A percentile compares a stretch with the other conserved stretches of the same genome.
These are phyloP conservation scores for Hypholoma sublateritium DNA, from an alignment of 768 basidiomycete genomes.

Conservation along the genomic window DNA sequence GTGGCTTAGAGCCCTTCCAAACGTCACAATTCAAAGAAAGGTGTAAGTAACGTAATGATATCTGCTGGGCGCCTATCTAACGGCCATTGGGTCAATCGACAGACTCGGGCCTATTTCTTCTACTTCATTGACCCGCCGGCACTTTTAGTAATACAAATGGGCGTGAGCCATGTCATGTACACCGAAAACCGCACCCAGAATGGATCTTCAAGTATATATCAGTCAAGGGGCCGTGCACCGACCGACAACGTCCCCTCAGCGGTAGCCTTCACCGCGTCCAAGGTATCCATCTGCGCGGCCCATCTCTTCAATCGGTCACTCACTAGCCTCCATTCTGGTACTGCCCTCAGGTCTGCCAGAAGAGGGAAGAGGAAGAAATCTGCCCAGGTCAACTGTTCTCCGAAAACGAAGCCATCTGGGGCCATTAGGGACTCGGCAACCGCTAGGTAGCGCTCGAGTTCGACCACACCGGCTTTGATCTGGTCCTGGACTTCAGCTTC, in stretches of 20 bases:
- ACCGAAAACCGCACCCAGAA: no score
- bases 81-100: no score
- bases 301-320: conserved; percentile 18
- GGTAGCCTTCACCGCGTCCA: conserved; percentile 26
- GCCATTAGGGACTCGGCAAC: conserved; percentile 27
- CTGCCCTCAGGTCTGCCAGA: conserved; percentile 27
- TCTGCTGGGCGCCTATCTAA: no score
- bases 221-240: conserved; percentile 21
- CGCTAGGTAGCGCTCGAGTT: conserved; percentile 21
- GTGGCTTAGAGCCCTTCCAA: no score
- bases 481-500: conserved; percentile 20
- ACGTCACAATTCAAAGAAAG: no score
- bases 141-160: no score
- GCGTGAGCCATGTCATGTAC: no score
- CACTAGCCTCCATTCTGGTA: conserved; percentile 29
- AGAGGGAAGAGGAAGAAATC: conserved; percentile 34
- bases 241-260: conserved; percentile 25
- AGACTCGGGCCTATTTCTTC: no score
- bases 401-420: conserved; percentile 25
- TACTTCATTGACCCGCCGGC: no score
- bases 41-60: no score
- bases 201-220: background rate
- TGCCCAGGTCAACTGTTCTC: conserved; percentile 28
- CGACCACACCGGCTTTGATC: conserved; percentile 19
- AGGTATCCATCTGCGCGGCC: conserved; percentile 26